Percentiles rank a stretch among this genome's conserved stretches.
These are phyloP conservation scores for Penicillium diatomitis DNA, from an alignment of 495 filamentous ascomycete species.

Conservation along the genomic window DNA sequence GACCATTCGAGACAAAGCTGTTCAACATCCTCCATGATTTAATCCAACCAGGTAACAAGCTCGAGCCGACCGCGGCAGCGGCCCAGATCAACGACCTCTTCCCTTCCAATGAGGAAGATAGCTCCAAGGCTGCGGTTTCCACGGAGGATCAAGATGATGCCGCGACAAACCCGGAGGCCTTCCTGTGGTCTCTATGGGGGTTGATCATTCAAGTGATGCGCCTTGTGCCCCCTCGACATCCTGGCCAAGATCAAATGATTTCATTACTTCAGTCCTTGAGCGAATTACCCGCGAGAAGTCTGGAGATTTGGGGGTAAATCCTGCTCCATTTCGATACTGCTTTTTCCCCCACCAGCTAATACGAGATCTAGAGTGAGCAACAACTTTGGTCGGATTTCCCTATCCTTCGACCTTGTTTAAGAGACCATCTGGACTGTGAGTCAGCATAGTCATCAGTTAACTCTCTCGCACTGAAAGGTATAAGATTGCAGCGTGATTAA, in stretches of 20 bases:
- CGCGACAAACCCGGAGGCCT: neutral
- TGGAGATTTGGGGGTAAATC: neutral
- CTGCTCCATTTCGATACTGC: neutral
- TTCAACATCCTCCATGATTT: neutral
- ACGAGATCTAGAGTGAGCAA: neutral
- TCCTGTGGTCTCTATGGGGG: neutral
- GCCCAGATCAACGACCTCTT: neutral
- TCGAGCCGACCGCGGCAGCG: neutral
- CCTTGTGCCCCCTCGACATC: neutral
- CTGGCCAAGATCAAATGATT: neutral
- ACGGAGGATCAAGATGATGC: neutral
- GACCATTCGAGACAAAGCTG: neutral
- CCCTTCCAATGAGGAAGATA: neutral
- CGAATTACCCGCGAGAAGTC: neutral
- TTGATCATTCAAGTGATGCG: neutral
- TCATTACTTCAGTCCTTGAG: neutral
- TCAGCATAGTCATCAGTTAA: neutral
- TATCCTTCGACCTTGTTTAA: neutral
- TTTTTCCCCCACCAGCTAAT: neutral
- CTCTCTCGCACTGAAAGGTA: too few species aligned
- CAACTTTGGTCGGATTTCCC: constrained; percentile 1
- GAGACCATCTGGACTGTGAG: constrained; percentile 1
- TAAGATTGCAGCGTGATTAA: too few species aligned
- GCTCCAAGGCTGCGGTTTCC: neutral
- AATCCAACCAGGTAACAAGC: neutral